Evolutionary conservation across 208 protist genomes (phyloP).

Genomic region (Trypanosoma vivax): DNA sequence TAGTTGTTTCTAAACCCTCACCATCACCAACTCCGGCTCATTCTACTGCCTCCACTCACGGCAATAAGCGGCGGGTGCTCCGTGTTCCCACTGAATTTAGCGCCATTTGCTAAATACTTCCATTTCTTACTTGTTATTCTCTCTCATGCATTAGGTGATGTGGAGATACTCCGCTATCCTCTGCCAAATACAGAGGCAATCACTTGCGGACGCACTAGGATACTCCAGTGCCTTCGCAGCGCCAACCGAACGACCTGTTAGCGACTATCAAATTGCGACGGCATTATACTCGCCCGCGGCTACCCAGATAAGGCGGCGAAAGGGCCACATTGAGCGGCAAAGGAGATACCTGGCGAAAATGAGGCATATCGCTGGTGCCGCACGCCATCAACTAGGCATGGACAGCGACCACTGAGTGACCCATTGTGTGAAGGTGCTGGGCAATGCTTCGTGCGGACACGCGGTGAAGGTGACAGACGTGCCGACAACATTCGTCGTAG

Average conservation of each 20-base stretch:
- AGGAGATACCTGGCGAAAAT: slow-evolving; percentile 33
- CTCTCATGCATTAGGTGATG: slow-evolving; percentile 14
- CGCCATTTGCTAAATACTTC: too few species aligned
- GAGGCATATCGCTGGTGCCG: slow-evolving; percentile 20
- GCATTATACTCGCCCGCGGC: slow-evolving; percentile 48
- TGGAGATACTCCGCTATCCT: slow-evolving; percentile 10
- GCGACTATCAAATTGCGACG: slow-evolving; percentile 32
- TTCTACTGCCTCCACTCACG: too few species aligned
- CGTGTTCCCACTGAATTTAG: too few species aligned
- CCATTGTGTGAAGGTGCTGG: background rate
- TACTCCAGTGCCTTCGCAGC: slow-evolving; percentile 49
- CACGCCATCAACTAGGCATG: slow-evolving; percentile 30
- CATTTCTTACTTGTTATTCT: background rate
- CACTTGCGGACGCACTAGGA: slow-evolving; percentile 28
- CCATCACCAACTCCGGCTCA: too few species aligned
- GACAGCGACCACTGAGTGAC: background rate
- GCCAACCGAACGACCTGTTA: slow-evolving; percentile 31
- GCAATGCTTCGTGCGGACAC: too few species aligned
- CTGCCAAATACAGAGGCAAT: slow-evolving; percentile 41
- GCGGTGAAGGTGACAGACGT: too few species aligned
- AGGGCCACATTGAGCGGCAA: slow-evolving; percentile 32
- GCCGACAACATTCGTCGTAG: too few species aligned
- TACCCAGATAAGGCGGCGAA: slow-evolving; percentile 29
- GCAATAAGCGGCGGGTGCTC: too few species aligned
- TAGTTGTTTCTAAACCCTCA: too few species aligned